phyloP scores from a whole-genome alignment of 805 yeast genomes.

The Yamadazyma sp. region DNA sequence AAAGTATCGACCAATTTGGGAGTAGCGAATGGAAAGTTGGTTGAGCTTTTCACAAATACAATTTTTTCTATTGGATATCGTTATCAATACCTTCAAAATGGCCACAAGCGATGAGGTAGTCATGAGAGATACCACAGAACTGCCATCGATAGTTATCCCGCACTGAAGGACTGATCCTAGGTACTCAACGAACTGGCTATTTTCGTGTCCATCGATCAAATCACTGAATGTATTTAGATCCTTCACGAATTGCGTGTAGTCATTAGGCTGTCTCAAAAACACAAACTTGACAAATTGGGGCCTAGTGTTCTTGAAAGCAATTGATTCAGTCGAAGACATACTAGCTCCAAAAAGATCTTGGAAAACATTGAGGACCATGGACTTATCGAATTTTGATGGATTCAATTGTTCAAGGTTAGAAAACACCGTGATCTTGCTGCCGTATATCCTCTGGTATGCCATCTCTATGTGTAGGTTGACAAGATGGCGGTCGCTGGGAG shows the following conservation, averaged over 20 bases:
- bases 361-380: conserved; percentile 17
- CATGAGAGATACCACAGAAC: conserved; percentile 25
- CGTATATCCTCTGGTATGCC: conserved; percentile 22
- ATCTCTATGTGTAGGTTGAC: too few species aligned
- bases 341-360: conserved; percentile 10
- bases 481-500: background rate
- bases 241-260: conserved; percentile 21
- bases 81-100: conserved; percentile 28
- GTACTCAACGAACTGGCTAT: conserved; percentile 15
- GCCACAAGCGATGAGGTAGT: conserved; percentile 33
- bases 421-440: conserved; percentile 19
- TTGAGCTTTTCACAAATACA: conserved; percentile 20
- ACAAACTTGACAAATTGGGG: conserved; percentile 23
- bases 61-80: conserved; percentile 19
- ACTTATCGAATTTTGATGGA: conserved; percentile 14
- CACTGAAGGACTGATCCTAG: conserved; percentile 20
- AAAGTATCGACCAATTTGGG: conserved; percentile 35
- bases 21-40: conserved; percentile 25
- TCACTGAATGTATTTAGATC: conserved; percentile 22
- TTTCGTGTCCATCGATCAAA: conserved; percentile 18
- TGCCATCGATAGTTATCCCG: conserved; percentile 28
- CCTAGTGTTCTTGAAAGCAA: conserved; percentile 17
- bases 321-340: conserved; percentile 10
- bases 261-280: conserved; percentile 23
- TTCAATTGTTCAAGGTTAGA: conserved; percentile 9